phyloP scores from a whole-genome alignment of 768 basidiomycete species.

The Tricholoma terreum region DNA sequence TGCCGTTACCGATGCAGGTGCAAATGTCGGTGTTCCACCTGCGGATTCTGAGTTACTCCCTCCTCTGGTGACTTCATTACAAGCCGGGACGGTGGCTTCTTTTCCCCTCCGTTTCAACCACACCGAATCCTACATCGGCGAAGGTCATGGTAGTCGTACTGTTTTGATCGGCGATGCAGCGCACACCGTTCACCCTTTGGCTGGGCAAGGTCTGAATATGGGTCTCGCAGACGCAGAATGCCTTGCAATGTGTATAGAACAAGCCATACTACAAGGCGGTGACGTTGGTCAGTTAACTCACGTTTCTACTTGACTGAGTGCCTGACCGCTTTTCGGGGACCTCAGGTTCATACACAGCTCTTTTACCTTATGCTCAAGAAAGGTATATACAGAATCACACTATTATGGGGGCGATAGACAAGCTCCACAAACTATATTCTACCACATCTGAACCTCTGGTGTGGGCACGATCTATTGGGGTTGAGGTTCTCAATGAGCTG shows the following conservation, averaged over 20 bases:
- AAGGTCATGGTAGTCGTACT: constrained; percentile 61
- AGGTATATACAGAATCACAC: constrained; percentile 87
- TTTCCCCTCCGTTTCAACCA: constrained; percentile 90
- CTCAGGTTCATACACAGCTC: constrained; percentile 69
- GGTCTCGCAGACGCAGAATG: constrained; percentile 85
- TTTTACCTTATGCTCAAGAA: constrained; percentile 73
- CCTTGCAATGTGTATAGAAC: constrained; percentile 62
- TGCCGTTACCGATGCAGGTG: constrained; percentile 25
- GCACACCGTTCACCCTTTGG: constrained; percentile 91
- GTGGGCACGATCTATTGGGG: constrained; percentile 81
- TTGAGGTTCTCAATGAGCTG: constrained; percentile 91
- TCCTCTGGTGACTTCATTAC: constrained; percentile 69
- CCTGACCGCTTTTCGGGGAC: neutral
- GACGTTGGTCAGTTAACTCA: constrained; percentile 67
- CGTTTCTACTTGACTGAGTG: neutral
- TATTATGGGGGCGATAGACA: constrained; percentile 81
- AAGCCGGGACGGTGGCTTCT: constrained; percentile 72
- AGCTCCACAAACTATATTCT: constrained; percentile 84
- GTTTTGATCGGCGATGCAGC: constrained; percentile 95
- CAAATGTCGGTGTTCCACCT: constrained; percentile 54
- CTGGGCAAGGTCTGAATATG: constrained; percentile 93
- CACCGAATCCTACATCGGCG: constrained; percentile 82
- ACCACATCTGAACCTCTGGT: constrained; percentile 67
- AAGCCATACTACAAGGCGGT: constrained; percentile 57
- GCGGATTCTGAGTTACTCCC: constrained; percentile 63